Base-by-base conservation (phyloP, 1,284 basidiomycete genomes). In the Trichosporon sp. region DNA sequence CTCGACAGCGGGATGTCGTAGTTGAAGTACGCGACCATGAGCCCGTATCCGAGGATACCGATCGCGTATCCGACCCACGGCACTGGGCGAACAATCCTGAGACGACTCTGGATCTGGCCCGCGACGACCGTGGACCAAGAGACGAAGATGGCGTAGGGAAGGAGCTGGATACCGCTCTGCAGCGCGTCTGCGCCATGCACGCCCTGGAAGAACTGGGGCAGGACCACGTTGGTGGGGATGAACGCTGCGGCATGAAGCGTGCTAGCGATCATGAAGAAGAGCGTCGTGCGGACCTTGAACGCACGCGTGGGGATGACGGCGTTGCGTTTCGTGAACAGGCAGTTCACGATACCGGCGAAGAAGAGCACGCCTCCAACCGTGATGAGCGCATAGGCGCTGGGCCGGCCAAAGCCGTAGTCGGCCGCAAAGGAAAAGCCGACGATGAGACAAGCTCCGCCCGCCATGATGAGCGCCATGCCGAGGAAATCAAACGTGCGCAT, bases 301-400 rank as follows among this genome's bases (percentile, higher is more conserved):
- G 79, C 68, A 37, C 80, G 76, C 79, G 79, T 75, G 0, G 81
- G 80, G n/a, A 97, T 84, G 73, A 96, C 92, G 0, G 93, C 91
- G 4, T 90, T 89, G 11, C 91, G 88, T 64, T 86, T 90, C 0
- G 93, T 96, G 72, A 83, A 87, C 2, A 87, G 72, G 79, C 94
- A 93, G 77, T 92, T 91, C 38, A 90, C 75, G 4, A 86, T 86
- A 12, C 88, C 89, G 0, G 80, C 74, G 3, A 91, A 56, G 21
- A 96, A 85, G 1, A 91, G 73, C 0, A 86, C 85, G 19, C 85
- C 84, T 11, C 95, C 95, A 66, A 92, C 84, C 0, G 86, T 86
- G n/a, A 97, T 86, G 4, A 91, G 87, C 1, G 88, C 88, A 65
- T 96, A 93, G 0, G 93, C 91, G 72, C 89, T 80, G 2, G 89